These are phyloP conservation scores for Ophiosphaerella korrae DNA, from an alignment of 2,329 filamentous ascomycete genomes.

Conservation along the genomic window DNA sequence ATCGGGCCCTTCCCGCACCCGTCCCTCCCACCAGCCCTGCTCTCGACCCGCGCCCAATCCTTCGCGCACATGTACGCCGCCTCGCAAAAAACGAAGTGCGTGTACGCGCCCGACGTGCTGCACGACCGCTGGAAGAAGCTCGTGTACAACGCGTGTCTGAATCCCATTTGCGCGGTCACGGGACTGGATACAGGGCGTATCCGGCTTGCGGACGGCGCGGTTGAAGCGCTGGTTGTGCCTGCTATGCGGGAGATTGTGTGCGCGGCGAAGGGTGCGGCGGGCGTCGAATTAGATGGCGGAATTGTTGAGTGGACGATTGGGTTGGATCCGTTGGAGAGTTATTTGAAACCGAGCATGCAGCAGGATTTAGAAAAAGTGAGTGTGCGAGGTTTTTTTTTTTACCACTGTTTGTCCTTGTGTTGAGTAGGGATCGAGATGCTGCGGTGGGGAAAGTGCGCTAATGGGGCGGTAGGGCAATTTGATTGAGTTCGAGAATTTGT, in stretches of 20 bases:
- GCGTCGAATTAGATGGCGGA: conserved; percentile 51
- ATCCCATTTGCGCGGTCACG: conserved; percentile 59
- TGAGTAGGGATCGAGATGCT: neutral
- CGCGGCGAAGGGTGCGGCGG: conserved; percentile 52
- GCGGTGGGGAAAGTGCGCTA: neutral
- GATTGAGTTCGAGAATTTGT: conserved; percentile 62
- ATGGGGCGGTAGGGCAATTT: conserved; percentile 53
- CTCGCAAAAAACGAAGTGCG: conserved; percentile 52
- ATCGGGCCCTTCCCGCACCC: conserved; percentile 58
- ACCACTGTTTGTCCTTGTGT: neutral
- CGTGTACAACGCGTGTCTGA: conserved; percentile 58
- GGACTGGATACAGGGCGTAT: conserved; percentile 59
- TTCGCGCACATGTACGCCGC: conserved; percentile 58
- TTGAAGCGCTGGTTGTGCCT: conserved; percentile 57
- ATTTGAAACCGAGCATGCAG: conserved; percentile 60
- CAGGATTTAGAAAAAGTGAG: conserved; percentile 57
- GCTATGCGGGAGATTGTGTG: conserved; percentile 59
- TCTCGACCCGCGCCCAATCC: conserved; percentile 42
- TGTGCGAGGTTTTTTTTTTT: neutral
- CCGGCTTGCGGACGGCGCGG: conserved; percentile 50
- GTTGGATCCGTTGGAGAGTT: conserved; percentile 56
- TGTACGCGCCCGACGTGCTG: conserved; percentile 51
- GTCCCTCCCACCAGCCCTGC: conserved; percentile 25
- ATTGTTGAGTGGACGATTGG: conserved; percentile 55
- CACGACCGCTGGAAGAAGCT: conserved; percentile 58